Conservation (phyloP, 495 filamentous ascomycete genomes). For the Penicillium paxilli region DNA sequence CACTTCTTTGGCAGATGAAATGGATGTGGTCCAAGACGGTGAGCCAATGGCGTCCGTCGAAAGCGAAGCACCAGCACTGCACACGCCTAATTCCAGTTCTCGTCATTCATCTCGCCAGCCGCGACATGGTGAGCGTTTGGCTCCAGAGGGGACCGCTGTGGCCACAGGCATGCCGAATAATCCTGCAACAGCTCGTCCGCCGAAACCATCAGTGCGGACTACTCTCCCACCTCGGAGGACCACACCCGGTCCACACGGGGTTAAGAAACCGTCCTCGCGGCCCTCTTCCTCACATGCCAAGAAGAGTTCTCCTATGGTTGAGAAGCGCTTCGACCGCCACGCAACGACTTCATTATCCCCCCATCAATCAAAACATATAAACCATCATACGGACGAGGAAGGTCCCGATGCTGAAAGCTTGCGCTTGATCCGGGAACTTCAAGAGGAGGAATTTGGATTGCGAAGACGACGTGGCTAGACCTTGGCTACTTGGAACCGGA, state of each 20-base stretch:
- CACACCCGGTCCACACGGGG: constrained; percentile 31
- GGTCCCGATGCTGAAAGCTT: constrained; percentile 54
- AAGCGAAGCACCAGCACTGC: constrained; percentile 35
- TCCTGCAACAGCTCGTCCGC: constrained; percentile 13
- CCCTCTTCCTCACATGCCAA: constrained; percentile 47
- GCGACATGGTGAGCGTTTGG: constrained; percentile 44
- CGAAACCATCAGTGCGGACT: constrained; percentile 25
- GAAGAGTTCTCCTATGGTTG: constrained; percentile 42
- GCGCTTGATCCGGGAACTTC: constrained; percentile 56
- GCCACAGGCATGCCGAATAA: not conserved
- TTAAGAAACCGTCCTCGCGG: constrained; percentile 42
- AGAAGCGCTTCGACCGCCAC: constrained; percentile 33
- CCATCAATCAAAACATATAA: constrained; percentile 33
- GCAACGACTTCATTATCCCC: constrained; percentile 31
- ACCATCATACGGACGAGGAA: constrained; percentile 28
- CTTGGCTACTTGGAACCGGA: not conserved
- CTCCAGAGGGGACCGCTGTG: constrained; percentile 29
- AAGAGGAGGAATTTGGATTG: constrained; percentile 60
- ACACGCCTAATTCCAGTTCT: constrained; percentile 49
- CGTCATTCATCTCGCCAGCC: constrained; percentile 53
- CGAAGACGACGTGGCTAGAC: constrained; percentile 44
- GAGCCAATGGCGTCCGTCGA: constrained; percentile 35
- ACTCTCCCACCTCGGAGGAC: constrained; percentile 25
- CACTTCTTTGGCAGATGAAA: constrained; percentile 51
- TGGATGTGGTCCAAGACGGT: constrained; percentile 37